A percentile compares a stretch with the other conserved stretches of the same genome.
Conservation (phyloP, 495 filamentous ascomycete genomes). For the Neurospora terricola region DNA sequence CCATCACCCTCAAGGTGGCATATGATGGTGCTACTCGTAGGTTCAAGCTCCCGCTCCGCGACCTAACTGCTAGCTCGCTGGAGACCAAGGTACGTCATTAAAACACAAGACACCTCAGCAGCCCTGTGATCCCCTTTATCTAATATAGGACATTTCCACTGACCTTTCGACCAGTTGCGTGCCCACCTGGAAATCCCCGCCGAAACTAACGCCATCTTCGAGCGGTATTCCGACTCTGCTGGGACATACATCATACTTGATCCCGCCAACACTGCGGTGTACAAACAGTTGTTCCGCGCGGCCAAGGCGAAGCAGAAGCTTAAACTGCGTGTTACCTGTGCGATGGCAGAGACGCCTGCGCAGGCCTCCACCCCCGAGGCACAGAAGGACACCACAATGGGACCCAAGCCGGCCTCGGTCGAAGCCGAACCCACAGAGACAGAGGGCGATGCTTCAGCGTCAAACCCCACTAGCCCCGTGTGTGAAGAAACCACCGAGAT, state of each 20-base stretch:
- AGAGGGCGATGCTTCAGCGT: slow-evolving; percentile 7
- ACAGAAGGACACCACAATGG: slow-evolving; percentile 2
- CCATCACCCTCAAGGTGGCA: slow-evolving; percentile 77
- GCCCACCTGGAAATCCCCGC: slow-evolving; percentile 58
- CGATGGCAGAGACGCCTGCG: neutral
- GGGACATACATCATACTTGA: slow-evolving; percentile 71
- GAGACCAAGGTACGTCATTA: slow-evolving; percentile 70
- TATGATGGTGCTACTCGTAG: slow-evolving; percentile 63
- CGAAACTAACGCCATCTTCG: slow-evolving; percentile 61
- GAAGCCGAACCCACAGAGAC: slow-evolving; percentile 4
- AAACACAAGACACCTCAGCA: neutral
- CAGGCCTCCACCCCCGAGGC: neutral
- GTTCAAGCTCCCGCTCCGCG: slow-evolving; percentile 82
- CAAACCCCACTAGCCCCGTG: neutral
- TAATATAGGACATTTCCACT: slow-evolving; percentile 5
- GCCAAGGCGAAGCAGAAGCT: slow-evolving; percentile 98
- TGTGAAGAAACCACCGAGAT: slow-evolving; percentile 5
- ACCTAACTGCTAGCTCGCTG: slow-evolving; percentile 66
- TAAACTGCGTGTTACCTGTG: slow-evolving; percentile 61
- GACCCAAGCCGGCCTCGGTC: slow-evolving; percentile 18
- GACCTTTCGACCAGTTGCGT: slow-evolving; percentile 54
- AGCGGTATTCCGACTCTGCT: slow-evolving; percentile 95
- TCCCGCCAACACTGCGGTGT: slow-evolving; percentile 64
- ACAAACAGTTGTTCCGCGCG: slow-evolving; percentile 94
- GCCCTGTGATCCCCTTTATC: neutral